Base-by-base conservation (phyloP, 106 monocot genomes). In the Allium cepa region DNA sequence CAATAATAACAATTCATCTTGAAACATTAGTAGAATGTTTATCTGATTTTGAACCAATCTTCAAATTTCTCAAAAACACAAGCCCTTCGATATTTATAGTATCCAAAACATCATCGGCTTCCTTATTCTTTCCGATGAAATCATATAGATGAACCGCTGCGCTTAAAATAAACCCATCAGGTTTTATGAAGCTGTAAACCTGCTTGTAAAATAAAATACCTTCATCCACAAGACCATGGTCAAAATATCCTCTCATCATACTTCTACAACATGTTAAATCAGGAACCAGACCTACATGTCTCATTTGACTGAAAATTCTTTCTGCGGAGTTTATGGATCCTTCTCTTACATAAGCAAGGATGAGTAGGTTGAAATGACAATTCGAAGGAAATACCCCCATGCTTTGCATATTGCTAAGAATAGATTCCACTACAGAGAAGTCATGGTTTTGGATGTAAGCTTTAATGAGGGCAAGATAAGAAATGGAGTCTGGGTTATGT, bases 81-180 rank as follows among this genome's bases (percentile, higher is more conserved):
- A 93, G 47, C 36, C 85, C 77, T 16, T 72, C 27, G 49, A 68
- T 9, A 53, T 87, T 71, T 63, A 93, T 87, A 16, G 64, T 69
- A 81, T 87, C 80, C 26, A 87, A 11, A 61, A 93, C 45, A 59
- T 81, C 74, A 18, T 69, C 59, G 50, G 87, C 89, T 75, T 82
- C 79, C 26, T 56, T 68, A 53, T 71, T 63, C 70, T 78, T 81
- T n/a, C 84, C 84, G 47, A 51, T 47, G 63, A 62, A 71, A 53
- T 82, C 79, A 60, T 90, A 99, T 45, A 99, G 79, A 87, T 99
- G 97, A 67, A 78, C 75, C 1, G 87, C 93, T 71, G 83, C 84
- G 79, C 90, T 99, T 60, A 93, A 67, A 66, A 99, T 71, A 71
- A 80, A 90, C 15, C 93, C 77, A 75, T 99, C 92, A 49, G 90